A percentile compares a stretch with the other conserved stretches of the same genome.
Evolutionary conservation across 2,329 filamentous ascomycete species (phyloP).

Genomic region (Didymella exigua): DNA sequence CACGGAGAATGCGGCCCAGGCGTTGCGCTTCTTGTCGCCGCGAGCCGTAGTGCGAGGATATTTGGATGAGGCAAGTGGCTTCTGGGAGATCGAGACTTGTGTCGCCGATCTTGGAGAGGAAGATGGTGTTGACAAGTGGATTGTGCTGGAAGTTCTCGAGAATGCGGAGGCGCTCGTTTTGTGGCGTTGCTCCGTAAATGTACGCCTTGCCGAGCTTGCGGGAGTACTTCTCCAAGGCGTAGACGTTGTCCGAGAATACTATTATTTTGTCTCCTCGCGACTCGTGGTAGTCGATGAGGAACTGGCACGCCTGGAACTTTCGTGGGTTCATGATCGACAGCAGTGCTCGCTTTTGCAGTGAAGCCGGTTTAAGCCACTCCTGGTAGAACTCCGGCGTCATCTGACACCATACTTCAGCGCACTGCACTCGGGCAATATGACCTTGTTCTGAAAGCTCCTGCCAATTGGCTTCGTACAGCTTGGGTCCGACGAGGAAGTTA

Average conservation of each 20-base stretch:
- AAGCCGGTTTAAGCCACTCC: slow-evolving; percentile 76
- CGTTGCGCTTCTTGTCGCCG: slow-evolving; percentile 95
- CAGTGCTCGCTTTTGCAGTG: slow-evolving; percentile 68
- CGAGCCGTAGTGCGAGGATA: slow-evolving; percentile 96
- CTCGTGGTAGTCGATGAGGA: slow-evolving; percentile 98
- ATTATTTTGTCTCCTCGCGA: slow-evolving; percentile 95
- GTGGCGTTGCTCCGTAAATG: slow-evolving; percentile 87
- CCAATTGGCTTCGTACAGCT: slow-evolving; percentile 98
- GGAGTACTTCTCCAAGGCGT: slow-evolving; percentile 85
- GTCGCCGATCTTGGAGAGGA: slow-evolving; percentile 96
- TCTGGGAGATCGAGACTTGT: slow-evolving; percentile 97
- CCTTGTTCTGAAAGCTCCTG: slow-evolving; percentile 97
- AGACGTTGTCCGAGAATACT: slow-evolving; percentile 97
- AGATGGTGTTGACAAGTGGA: slow-evolving; percentile 85
- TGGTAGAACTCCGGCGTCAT: slow-evolving; percentile 99
- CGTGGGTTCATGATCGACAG: slow-evolving; percentile 97
- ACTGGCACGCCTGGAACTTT: slow-evolving; percentile 97
- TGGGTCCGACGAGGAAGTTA: slow-evolving; percentile 96
- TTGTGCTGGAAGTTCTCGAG: slow-evolving; percentile 96
- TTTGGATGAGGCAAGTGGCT: slow-evolving; percentile 95
- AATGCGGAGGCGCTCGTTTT: slow-evolving; percentile 83
- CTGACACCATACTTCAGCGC: slow-evolving; percentile 97
- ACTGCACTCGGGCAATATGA: slow-evolving; percentile 95
- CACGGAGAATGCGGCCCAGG: slow-evolving; percentile 88
- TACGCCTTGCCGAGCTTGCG: slow-evolving; percentile 82